These are phyloP conservation scores for Aspergillus nidulans DNA, from an alignment of 495 filamentous ascomycete species.

Conservation along the genomic window DNA sequence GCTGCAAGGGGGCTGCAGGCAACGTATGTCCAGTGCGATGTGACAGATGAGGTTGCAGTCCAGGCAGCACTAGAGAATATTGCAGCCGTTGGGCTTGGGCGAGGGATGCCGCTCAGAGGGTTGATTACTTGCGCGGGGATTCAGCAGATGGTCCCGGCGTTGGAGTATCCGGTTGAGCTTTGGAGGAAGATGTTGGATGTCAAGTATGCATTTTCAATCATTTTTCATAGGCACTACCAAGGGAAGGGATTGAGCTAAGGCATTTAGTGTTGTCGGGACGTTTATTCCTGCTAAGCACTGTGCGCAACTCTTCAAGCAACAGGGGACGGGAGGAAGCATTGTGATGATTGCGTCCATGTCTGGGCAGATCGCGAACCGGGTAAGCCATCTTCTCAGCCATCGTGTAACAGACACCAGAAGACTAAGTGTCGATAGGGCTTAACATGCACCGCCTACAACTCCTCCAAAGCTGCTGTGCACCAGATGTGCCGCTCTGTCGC, in stretches of 20 bases:
- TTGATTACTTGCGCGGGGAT: slow-evolving; percentile 83
- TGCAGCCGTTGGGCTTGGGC: slow-evolving; percentile 47
- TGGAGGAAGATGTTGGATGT: slow-evolving; percentile 62
- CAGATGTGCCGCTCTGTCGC: slow-evolving; percentile 62
- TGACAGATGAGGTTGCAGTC: slow-evolving; percentile 45
- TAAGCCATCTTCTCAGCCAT: slow-evolving; percentile 12
- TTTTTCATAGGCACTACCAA: not conserved
- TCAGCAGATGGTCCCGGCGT: slow-evolving; percentile 56
- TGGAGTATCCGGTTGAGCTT: slow-evolving; percentile 62
- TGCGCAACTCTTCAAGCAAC: slow-evolving; percentile 61
- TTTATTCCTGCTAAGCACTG: slow-evolving; percentile 70
- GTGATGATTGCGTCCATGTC: slow-evolving; percentile 75
- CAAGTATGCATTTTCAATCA: slow-evolving; percentile 34
- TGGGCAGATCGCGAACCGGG: slow-evolving; percentile 66
- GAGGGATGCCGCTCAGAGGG: slow-evolving; percentile 55
- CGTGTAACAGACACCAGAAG: not conserved
- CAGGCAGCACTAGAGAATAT: slow-evolving; percentile 24
- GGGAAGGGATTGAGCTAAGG: too few relatives aligned
- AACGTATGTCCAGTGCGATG: slow-evolving; percentile 53
- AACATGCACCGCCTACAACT: slow-evolving; percentile 62
- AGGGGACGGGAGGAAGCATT: slow-evolving; percentile 52
- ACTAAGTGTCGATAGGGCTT: slow-evolving; percentile 41
- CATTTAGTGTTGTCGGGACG: slow-evolving; percentile 58
- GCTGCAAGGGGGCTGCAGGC: slow-evolving; percentile 39
- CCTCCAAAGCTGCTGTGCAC: slow-evolving; percentile 61